Base-by-base conservation (phyloP, 2,329 filamentous ascomycete genomes). In the Pseudohalonectria lignicola region DNA sequence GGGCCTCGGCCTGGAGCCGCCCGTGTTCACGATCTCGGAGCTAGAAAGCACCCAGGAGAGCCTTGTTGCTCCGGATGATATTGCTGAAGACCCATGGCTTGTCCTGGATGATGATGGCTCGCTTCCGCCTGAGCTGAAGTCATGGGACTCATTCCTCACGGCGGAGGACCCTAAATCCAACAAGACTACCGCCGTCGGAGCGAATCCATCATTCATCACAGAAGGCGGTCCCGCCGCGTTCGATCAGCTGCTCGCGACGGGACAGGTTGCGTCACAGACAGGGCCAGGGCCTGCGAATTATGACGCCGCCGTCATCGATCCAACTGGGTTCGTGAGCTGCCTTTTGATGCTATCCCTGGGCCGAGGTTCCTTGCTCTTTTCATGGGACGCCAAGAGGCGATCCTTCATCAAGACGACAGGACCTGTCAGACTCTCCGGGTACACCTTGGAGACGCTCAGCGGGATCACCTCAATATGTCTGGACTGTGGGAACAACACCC, bases 311-410 rank as follows among this genome's bases (percentile, higher is more conserved):
- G 51, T 71, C 10, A 54, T 79, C 3, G 63, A 74, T 35, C 55
- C 63, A n/a, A 2, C 61, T 56, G 16, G 52, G 62, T 5, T 80
- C 76, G 49, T 57, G 66, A 36, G 55, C 15, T 79, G 77, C 10
- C 60, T 90, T 1, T 63, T 82, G 43, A 71, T 76, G 11, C 62
- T 90, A 1, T 74, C 76, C 0, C 68, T 87, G 5, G 85, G 84
- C 1, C 69, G 82, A 34, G 79, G 77, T 29, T 88, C 84, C 0
- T 65, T 82, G 2, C 69, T 92, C 25, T 92, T 86, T 53, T 52
- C 57, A 0, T 86, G 75, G 66, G 63, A 79, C 36, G 53, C 64
- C 2, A 61, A 63, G 3, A 64, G 64, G 20, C 59, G 57, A 18
- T 61, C 59, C 0, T 86, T 88, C 47, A 54, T 59, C 13, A 63